phyloP scores from a whole-genome alignment of 2,329 filamentous ascomycete genomes.

The Paraphoma chrysanthemicola region DNA sequence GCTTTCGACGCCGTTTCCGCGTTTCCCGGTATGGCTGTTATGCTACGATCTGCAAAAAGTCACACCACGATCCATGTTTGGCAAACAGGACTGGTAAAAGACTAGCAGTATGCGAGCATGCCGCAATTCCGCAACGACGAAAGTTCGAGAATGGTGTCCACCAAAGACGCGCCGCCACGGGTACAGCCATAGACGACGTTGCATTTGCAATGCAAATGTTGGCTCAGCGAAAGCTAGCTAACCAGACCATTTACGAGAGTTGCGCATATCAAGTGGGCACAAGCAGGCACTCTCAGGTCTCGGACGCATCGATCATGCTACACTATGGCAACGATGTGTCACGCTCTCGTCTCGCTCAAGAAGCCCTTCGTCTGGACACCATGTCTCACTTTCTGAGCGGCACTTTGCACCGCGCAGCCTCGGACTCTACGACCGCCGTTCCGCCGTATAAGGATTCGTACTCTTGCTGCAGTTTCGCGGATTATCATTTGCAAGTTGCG shows the following conservation, averaged over 20 bases:
- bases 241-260: constrained; percentile 16
- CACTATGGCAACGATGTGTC: constrained; percentile 8
- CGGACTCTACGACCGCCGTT: constrained; percentile 31
- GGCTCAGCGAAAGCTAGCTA: not conserved
- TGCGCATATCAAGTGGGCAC: constrained; percentile 15
- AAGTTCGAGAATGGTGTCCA: constrained; percentile 31
- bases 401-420: constrained; percentile 26
- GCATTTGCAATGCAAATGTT: not conserved
- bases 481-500: constrained; percentile 38
- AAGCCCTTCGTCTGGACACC: constrained; percentile 24
- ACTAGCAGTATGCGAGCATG: constrained; percentile 43
- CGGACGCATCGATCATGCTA: constrained; percentile 18
- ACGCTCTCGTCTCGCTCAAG: constrained; percentile 18
- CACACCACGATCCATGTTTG: constrained; percentile 36
- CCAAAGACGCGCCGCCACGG: constrained; percentile 6
- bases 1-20: constrained; percentile 27
- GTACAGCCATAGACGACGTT: constrained; percentile 10
- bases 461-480: constrained; percentile 35
- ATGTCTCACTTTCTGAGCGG: constrained; percentile 35
- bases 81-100: constrained; percentile 39
- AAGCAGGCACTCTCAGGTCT: constrained; percentile 24
- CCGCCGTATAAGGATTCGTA: constrained; percentile 30
- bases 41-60: constrained; percentile 38
- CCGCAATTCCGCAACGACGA: constrained; percentile 32
- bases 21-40: constrained; percentile 29